Base-by-base conservation (phyloP, 2,329 filamentous ascomycete genomes). In the Neonectria coccinea region DNA sequence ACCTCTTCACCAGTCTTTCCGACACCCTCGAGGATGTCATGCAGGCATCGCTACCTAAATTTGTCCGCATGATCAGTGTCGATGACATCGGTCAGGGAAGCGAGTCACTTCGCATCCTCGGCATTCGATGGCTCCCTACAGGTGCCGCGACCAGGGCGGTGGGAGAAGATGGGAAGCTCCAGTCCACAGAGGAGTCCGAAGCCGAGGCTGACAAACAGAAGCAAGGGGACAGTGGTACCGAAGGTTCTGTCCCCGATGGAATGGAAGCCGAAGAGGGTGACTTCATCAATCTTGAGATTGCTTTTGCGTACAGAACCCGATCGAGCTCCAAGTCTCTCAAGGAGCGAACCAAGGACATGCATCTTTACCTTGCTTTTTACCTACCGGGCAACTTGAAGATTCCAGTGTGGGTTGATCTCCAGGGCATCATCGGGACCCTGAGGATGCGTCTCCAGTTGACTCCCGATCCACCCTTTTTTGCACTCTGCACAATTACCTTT, bases 1-100 rank as follows among this genome's bases (percentile, higher is more conserved):
- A 93, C 70, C 82, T 94, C 2, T 93, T 93, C 70, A 84, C 86
- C 1, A 88, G 87, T 36, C 76, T 93, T 2, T 85, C 88, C 0
- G 91, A 93, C 71, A 91, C 87, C 29, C 84, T 94, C 4, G 91
- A 93, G 77, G 91, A 93, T 75, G 89, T 93, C 52, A 93, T 93
- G 91, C 91, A 93, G 78, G 91, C 91, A 2, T 91, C 89, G 9
- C 79, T 93, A 18, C 90, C 91, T 0, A 88, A 85, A 61, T 77
- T 91, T 39, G 84, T 93, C 33, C 87, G 91, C 52, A 92, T 92
- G 91, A 89, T 93, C 47, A 90, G 89, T 57, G 87, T 93, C 8
- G 90, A 93, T 53, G 91, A 93, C 67, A 86, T 93, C 62, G 91
- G 91, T 0, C 91, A 94, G 76, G 91, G 91, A 8, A 92, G 87